phyloP scores from a whole-genome alignment of 441 rosid genomes.

The Caryocar brasiliense region DNA sequence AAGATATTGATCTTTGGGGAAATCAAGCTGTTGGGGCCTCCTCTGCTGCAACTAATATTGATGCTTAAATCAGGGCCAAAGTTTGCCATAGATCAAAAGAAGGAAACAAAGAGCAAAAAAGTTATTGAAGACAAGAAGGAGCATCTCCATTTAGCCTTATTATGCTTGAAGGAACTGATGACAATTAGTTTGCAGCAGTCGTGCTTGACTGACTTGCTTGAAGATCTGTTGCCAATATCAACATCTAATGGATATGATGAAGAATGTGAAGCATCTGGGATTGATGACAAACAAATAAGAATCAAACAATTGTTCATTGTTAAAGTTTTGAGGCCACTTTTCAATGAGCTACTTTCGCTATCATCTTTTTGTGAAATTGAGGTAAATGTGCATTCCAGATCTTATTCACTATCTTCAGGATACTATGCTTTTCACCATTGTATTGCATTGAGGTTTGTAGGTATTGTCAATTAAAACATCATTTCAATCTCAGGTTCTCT shows the following conservation, averaged over 20 bases:
- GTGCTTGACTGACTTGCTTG: constrained; percentile 37
- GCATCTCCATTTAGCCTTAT: constrained; percentile 43
- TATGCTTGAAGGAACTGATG: constrained; percentile 61
- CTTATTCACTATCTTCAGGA: neutral
- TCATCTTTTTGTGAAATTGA: constrained; percentile 41
- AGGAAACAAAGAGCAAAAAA: constrained; percentile 31
- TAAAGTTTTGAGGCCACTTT: constrained; percentile 47
- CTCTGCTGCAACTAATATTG: constrained; percentile 52
- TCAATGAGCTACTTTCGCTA: constrained; percentile 37
- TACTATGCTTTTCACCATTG: constrained; percentile 7
- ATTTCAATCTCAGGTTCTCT: constrained; percentile 37
- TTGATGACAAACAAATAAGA: constrained; percentile 39
- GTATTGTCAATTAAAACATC: neutral
- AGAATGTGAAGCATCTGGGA: constrained; percentile 29
- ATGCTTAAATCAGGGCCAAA: constrained; percentile 34
- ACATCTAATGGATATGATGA: constrained; percentile 24
- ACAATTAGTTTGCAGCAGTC: constrained; percentile 30
- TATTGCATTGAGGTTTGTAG: neutral
- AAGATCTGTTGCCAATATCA: constrained; percentile 45
- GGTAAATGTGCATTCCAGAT: constrained; percentile 26
- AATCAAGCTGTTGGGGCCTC: constrained; percentile 44
- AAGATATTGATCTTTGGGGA: constrained; percentile 50
- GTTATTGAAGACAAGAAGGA: constrained; percentile 44
- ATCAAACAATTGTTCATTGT: constrained; percentile 32
- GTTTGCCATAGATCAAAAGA: constrained; percentile 22